A percentile compares a stretch with the other conserved stretches of the same genome.
These are phyloP conservation scores for Cucurbita pepo DNA, from an alignment of 306 rosid genomes.

Conservation along the genomic window DNA sequence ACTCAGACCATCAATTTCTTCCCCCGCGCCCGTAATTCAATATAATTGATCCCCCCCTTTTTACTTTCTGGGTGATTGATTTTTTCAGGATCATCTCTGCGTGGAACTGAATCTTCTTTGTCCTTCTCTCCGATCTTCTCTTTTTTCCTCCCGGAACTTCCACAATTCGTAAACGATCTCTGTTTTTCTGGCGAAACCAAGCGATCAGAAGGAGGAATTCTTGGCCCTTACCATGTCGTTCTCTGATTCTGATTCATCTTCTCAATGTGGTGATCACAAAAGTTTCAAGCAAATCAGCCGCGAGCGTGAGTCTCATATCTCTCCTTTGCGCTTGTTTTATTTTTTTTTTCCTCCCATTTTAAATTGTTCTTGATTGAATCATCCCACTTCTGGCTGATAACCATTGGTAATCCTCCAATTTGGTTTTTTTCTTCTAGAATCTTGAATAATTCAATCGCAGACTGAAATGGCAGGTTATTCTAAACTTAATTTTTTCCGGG, in stretches of 20 bases:
- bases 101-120: not conserved
- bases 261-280: constrained; percentile 35
- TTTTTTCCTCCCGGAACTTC: not conserved
- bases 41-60: not conserved
- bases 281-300: constrained; percentile 47
- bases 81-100: not conserved
- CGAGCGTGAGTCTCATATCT: constrained; percentile 23
- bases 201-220: not conserved
- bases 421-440: not conserved
- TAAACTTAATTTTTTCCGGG: not conserved
- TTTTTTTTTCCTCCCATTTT: not conserved
- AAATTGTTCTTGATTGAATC: not conserved
- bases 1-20: not conserved
- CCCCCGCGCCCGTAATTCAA: not conserved
- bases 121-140: not conserved
- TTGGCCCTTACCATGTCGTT: constrained; percentile 23
- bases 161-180: not conserved
- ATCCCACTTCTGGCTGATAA: not conserved
- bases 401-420: not conserved
- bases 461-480: not conserved
- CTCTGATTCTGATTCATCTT: constrained; percentile 47
- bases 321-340: not conserved
- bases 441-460: not conserved
- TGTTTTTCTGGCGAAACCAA: not conserved
- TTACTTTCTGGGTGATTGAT: not conserved